A percentile compares a stretch with the other conserved stretches of the same genome.
Conservation (phyloP, 106 monocot species). For the Apostasia shenzhenica region DNA sequence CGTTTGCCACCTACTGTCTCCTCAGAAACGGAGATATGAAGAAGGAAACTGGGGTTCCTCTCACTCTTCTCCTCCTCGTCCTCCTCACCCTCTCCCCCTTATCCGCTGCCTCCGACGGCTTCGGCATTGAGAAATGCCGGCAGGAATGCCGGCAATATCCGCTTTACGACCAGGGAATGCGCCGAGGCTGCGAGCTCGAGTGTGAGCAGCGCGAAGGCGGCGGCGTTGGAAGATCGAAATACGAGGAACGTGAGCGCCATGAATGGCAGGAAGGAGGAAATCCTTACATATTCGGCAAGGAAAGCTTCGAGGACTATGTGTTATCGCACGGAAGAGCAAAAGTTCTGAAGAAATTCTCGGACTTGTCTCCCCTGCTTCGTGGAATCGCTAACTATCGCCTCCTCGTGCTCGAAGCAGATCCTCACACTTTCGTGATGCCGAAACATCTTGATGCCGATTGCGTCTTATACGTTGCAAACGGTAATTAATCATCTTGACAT, state of each 20-base stretch:
- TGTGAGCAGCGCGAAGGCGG: neutral
- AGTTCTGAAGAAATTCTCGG: slow-evolving; percentile 19
- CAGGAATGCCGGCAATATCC: neutral
- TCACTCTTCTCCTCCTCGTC: neutral
- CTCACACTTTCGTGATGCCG: slow-evolving; percentile 37
- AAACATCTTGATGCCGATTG: slow-evolving; percentile 34
- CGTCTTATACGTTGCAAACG: slow-evolving; percentile 28
- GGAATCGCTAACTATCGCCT: slow-evolving; percentile 38
- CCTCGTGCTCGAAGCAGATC: slow-evolving; percentile 22
- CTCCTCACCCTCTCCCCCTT: neutral
- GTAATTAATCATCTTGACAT: slow-evolving; percentile 3
- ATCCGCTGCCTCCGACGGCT: neutral
- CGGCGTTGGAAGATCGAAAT: neutral
- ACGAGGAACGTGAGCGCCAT: neutral
- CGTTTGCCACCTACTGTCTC: too few relatives aligned
- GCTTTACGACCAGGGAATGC: neutral
- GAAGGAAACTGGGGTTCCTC: neutral
- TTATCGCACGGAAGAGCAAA: slow-evolving; percentile 28
- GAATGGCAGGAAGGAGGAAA: slow-evolving; percentile 1
- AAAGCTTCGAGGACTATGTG: slow-evolving; percentile 18
- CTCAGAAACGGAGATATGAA: neutral
- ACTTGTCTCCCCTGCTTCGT: slow-evolving; percentile 14
- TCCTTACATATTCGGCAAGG: slow-evolving; percentile 23
- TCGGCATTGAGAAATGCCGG: neutral
- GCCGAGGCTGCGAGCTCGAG: neutral